phyloP scores from a whole-genome alignment of 2,329 filamentous ascomycete species.

The Parascedosporium putredinis region DNA sequence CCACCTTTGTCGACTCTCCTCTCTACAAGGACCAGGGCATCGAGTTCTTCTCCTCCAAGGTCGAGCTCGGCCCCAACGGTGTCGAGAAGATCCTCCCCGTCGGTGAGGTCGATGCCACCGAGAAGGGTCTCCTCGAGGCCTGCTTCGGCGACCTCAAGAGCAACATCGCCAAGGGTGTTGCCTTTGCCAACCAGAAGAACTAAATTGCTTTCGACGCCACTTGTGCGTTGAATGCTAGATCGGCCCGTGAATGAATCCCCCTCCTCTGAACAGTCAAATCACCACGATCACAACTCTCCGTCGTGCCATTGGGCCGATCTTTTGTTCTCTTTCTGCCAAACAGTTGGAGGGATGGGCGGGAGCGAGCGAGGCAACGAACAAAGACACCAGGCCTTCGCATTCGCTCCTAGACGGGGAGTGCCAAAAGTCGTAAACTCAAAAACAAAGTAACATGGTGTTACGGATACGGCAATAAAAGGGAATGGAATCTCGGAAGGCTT shows the following conservation, averaged over 20 bases:
- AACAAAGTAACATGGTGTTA: background rate
- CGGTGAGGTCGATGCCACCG: conserved; percentile 71
- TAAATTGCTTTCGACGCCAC: background rate
- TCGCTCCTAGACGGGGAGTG: background rate
- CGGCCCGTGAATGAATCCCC: background rate
- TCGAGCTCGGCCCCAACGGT: conserved; percentile 93
- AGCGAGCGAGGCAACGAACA: background rate
- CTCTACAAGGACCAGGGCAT: conserved; percentile 98
- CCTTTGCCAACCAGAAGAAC: conserved; percentile 34
- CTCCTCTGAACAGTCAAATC: no score
- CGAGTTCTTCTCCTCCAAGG: conserved; percentile 91
- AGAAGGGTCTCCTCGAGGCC: conserved; percentile 83
- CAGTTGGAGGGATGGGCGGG: no score
- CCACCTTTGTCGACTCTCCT: conserved; percentile 91
- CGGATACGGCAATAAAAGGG: background rate
- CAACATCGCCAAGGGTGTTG: conserved; percentile 88
- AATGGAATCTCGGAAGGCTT: background rate
- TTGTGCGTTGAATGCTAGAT: background rate
- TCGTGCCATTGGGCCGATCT: no score
- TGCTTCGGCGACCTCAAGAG: conserved; percentile 76
- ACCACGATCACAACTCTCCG: no score
- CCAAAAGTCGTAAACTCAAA: background rate
- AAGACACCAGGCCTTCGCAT: background rate
- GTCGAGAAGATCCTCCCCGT: conserved; percentile 87
- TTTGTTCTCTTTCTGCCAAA: no score